Base-by-base conservation (phyloP, 2,329 filamentous ascomycete genomes). In the Elsinoe necatrix region DNA sequence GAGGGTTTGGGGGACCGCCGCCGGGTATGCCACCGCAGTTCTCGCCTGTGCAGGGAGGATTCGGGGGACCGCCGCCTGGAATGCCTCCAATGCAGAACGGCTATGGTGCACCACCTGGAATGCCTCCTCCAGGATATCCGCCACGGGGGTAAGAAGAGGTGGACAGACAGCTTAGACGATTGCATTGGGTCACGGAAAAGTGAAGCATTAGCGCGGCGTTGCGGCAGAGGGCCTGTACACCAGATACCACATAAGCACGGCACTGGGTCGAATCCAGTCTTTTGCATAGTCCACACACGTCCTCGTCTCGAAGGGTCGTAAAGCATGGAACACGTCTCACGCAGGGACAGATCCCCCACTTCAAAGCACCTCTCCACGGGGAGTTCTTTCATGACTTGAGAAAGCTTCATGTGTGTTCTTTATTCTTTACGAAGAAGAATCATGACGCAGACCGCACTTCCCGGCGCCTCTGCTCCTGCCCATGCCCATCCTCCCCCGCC, bases 21-120 rank as follows among this genome's bases (percentile, higher is more conserved):
- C 64, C 63, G 45, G 65, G 67, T 51, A 70, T 68, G 52, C 75
- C 72, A 18, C 58, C 64, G 51, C 31, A 70, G 69, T 41, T 68
- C 68, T 29, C 64, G 65, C 58, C 71, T 71, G 57, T 72, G 73
- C 64, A 74, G 72, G 25, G 59, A 4, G 42, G 54, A 2, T 56
- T 56, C 21, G 51, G 51, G 14, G 57, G 31, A 9, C 77, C 78
- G 23, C 70, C 70, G 27, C 74, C 76, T 18, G 77, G 76, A 1
- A 80, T 80, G 65, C 73, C 61, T 20, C 59, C 58, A 34, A 27
- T 45, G 48, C 48, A 35, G 37, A 56, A 56, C 37, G 54, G 57
- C 57, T 57, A 64, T 58, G 31, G 62, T 60, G 41, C 43, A 31
- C 55, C 55, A n/a, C 55, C 55, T 11, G 55, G 57, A 9, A 58